phyloP scores from a whole-genome alignment of 805 yeast species.

The Yarrowia hollandica region DNA sequence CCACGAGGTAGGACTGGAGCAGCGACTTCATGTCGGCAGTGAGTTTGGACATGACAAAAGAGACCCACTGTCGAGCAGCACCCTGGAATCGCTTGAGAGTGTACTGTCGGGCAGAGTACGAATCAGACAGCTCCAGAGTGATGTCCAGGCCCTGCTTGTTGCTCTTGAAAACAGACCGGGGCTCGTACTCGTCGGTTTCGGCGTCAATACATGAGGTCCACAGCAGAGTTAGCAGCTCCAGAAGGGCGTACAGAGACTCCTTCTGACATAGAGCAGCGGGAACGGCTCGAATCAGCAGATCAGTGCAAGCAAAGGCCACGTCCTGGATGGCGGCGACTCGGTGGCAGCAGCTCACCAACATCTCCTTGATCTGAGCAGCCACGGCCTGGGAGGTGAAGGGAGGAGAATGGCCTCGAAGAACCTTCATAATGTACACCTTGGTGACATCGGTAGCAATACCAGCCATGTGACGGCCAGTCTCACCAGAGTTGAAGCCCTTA shows the following conservation, averaged over 20 bases:
- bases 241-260: constrained; percentile 67
- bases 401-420: constrained; percentile 54
- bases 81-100: constrained; percentile 62
- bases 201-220: constrained; percentile 82
- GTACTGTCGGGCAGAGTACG: constrained; percentile 68
- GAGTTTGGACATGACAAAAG: constrained; percentile 55
- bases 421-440: constrained; percentile 54
- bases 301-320: constrained; percentile 77
- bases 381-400: constrained; percentile 58
- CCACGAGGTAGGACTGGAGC: constrained; percentile 72
- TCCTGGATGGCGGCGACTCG: constrained; percentile 72
- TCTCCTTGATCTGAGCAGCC: constrained; percentile 67
- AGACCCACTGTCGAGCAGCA: constrained; percentile 68
- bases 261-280: constrained; percentile 82
- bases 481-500: constrained; percentile 71
- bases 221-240: constrained; percentile 76
- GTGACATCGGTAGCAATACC: constrained; percentile 61
- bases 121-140: constrained; percentile 65
- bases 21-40: constrained; percentile 75
- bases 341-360: constrained; percentile 74
- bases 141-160: constrained; percentile 51
- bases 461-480: constrained; percentile 67
- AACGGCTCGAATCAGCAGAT: constrained; percentile 58
- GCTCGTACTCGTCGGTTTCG: constrained; percentile 80
- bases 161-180: constrained; percentile 63